These are phyloP conservation scores for Daucus carota DNA, from an alignment of 129 eudicot species.

Conservation along the genomic window DNA sequence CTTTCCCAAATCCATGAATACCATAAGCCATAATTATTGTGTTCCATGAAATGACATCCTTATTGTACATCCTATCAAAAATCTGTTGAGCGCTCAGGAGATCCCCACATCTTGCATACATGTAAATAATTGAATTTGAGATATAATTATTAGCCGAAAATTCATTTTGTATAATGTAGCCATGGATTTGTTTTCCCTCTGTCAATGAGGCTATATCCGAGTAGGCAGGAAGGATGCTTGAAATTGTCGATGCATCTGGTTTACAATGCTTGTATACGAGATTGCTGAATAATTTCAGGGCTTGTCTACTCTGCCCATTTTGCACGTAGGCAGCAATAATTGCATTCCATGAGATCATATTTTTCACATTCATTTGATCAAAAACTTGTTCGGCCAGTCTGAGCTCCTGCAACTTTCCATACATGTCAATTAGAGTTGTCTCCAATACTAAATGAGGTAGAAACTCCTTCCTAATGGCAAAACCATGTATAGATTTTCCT, in stretches of 20 bases:
- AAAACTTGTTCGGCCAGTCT: slow-evolving; percentile 34
- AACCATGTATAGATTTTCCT: slow-evolving; percentile 48
- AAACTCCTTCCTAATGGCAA: slow-evolving; percentile 46
- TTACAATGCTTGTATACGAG: slow-evolving; percentile 23
- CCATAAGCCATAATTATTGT: slow-evolving; percentile 68
- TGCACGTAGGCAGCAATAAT: slow-evolving; percentile 55
- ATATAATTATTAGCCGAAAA: slow-evolving; percentile 28
- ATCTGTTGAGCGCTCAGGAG: slow-evolving; percentile 34
- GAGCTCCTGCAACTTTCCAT: slow-evolving; percentile 51
- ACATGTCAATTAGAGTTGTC: slow-evolving; percentile 65
- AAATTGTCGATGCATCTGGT: slow-evolving; percentile 56
- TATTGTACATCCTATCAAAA: slow-evolving; percentile 34
- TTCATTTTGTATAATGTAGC: slow-evolving; percentile 33
- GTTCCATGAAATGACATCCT: slow-evolving; percentile 78
- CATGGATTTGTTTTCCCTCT: slow-evolving; percentile 68
- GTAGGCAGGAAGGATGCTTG: slow-evolving; percentile 41
- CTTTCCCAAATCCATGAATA: slow-evolving; percentile 53
- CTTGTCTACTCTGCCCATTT: slow-evolving; percentile 38
- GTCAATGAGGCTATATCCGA: slow-evolving; percentile 43
- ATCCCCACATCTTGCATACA: slow-evolving; percentile 78
- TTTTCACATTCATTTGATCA: slow-evolving; percentile 32
- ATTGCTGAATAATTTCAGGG: slow-evolving; percentile 33
- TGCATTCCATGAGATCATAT: slow-evolving; percentile 56
- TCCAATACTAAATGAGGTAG: slow-evolving; percentile 41
- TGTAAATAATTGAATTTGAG: slow-evolving; percentile 41